Percentiles rank a stretch among this genome's conserved stretches.
phyloP scores from a whole-genome alignment of 495 filamentous ascomycete genomes.

The Penicillium simplicissimum region DNA sequence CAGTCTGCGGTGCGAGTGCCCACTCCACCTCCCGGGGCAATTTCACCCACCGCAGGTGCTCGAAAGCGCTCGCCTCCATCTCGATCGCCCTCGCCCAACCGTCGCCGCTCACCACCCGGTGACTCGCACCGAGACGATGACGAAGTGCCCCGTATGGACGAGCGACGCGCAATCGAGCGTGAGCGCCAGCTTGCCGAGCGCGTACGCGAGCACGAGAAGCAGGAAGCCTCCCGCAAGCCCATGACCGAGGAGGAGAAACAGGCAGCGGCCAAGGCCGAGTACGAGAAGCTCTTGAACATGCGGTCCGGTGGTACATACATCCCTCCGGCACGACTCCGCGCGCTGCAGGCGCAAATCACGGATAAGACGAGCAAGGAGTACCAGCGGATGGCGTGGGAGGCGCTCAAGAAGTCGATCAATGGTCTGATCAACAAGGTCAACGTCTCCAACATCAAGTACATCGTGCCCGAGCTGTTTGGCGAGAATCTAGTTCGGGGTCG shows the following conservation, averaged over 20 bases:
- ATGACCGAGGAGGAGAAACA: constrained; percentile 83
- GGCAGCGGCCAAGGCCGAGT: constrained; percentile 80
- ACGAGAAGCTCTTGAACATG: constrained; percentile 84
- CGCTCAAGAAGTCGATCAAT: constrained; percentile 97
- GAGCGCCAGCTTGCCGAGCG: constrained; percentile 64
- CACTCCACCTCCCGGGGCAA: constrained; percentile 60
- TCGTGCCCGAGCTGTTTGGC: constrained; percentile 90
- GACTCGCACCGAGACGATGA: constrained; percentile 36
- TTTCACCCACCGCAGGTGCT: constrained; percentile 49
- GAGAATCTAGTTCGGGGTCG: constrained; percentile 92
- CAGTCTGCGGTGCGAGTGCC: constrained; percentile 70
- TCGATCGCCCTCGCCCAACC: constrained; percentile 63
- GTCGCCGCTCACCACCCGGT: constrained; percentile 58
- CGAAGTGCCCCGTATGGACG: constrained; percentile 52
- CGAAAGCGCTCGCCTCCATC: constrained; percentile 65
- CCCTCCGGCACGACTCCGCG: constrained; percentile 84
- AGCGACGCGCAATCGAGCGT: constrained; percentile 58
- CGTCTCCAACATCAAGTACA: constrained; percentile 93
- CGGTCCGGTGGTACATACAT: constrained; percentile 96
- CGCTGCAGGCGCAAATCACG: constrained; percentile 93
- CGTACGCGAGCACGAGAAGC: constrained; percentile 54
- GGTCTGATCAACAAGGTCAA: constrained; percentile 99
- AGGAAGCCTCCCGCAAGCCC: constrained; percentile 53
- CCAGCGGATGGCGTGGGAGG: constrained; percentile 99
- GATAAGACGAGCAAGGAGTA: constrained; percentile 96